Evolutionary conservation across 805 yeast genomes (phyloP).

Genomic region (Candida gorgasii): DNA sequence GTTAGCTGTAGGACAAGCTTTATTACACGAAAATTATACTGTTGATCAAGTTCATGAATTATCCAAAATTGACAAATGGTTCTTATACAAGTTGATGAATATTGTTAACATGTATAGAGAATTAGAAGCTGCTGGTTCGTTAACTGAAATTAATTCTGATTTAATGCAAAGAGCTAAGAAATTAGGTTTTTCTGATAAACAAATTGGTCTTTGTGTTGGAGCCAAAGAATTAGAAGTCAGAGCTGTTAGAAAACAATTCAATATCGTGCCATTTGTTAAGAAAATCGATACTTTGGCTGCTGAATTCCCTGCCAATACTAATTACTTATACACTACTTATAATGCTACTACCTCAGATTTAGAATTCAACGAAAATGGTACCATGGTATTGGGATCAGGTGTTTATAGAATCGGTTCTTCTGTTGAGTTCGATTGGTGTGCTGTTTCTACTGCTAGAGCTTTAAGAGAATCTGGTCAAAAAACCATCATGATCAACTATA

Average conservation of each 20-base stretch:
- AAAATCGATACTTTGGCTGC: constrained; percentile 97
- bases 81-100: constrained; percentile 87
- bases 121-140: constrained; percentile 59
- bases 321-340: constrained; percentile 93
- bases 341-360: constrained; percentile 88
- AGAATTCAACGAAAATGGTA: constrained; percentile 83
- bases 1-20: constrained; percentile 97
- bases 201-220: constrained; percentile 77
- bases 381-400: constrained; percentile 97
- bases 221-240: constrained; percentile 80
- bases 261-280: constrained; percentile 90
- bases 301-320: constrained; percentile 96
- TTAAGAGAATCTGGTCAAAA: constrained; percentile 83
- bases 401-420: constrained; percentile 98
- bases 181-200: constrained; percentile 93
- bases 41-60: constrained; percentile 90
- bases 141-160: constrained; percentile 64
- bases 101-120: constrained; percentile 87
- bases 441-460: constrained; percentile 94
- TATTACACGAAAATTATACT: constrained; percentile 84
- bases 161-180: constrained; percentile 79
- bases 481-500: constrained; percentile 95
- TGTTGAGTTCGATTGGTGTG: constrained; percentile 99
- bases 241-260: constrained; percentile 73
- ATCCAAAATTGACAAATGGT: constrained; percentile 95